Conservation (phyloP, 768 basidiomycete species). For the Boletus sp. region DNA sequence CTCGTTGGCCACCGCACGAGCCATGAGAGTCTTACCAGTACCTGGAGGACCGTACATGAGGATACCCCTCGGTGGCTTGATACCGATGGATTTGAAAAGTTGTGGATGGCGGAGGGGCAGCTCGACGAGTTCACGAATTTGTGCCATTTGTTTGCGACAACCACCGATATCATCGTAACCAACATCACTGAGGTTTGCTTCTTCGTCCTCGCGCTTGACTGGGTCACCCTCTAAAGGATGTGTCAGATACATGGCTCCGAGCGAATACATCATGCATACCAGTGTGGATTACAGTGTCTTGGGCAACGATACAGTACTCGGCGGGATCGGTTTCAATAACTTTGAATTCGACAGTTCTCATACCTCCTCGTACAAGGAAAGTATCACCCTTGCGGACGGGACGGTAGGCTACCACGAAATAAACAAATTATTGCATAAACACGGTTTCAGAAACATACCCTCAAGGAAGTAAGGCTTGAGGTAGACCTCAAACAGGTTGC, state of each 20-base stretch:
- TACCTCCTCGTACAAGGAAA: constrained; percentile 97
- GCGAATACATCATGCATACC: constrained; percentile 36
- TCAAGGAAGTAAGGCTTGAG: constrained; percentile 99
- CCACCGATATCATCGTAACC: constrained; percentile 99
- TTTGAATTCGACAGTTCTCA: constrained; percentile 99
- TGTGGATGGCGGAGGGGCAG: constrained; percentile 97
- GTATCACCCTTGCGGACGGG: constrained; percentile 97
- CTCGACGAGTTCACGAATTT: constrained; percentile 98
- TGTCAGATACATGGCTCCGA: constrained; percentile 1
- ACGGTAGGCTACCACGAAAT: constrained; percentile 63
- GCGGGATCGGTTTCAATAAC: constrained; percentile 97
- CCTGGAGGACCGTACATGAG: constrained; percentile 98
- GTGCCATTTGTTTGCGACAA: constrained; percentile 99
- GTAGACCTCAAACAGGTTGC: constrained; percentile 98
- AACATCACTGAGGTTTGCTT: constrained; percentile 92
- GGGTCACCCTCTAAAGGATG: constrained; percentile 83
- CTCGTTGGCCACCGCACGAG: constrained; percentile 98
- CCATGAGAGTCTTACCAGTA: constrained; percentile 99
- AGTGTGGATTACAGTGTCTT: constrained; percentile 97
- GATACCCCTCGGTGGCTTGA: constrained; percentile 98
- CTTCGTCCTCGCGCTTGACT: constrained; percentile 98
- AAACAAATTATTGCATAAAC: background rate
- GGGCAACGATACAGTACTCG: constrained; percentile 98
- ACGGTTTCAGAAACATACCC: constrained; percentile 41
- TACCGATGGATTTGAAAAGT: constrained; percentile 99